Percentiles rank a stretch among this genome's conserved stretches.
phyloP scores from a whole-genome alignment of 345 rosid species.

The Triadica sebifera region DNA sequence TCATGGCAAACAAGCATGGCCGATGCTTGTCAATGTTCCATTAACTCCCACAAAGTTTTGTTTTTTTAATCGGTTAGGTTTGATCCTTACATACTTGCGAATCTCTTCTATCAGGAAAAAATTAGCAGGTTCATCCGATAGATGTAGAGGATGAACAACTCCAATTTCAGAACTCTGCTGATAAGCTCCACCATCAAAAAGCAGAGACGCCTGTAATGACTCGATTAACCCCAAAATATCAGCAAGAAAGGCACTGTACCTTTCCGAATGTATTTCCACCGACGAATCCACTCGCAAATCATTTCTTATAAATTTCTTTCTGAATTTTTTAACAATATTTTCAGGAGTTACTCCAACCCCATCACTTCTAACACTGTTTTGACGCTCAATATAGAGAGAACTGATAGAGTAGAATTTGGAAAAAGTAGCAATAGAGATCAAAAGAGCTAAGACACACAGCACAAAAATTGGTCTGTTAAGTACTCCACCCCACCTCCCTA shows the following conservation, averaged over 20 bases:
- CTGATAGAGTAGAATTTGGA: constrained; percentile 57
- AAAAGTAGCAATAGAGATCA: constrained; percentile 57
- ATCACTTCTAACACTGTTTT: constrained; percentile 27
- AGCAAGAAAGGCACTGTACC: constrained; percentile 50
- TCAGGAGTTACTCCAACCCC: constrained; percentile 37
- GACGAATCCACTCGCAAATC: constrained; percentile 34
- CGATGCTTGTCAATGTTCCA: constrained; percentile 79
- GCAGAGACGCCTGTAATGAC: constrained; percentile 36
- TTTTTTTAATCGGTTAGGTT: constrained; percentile 69
- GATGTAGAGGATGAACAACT: constrained; percentile 42
- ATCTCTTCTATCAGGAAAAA: constrained; percentile 75
- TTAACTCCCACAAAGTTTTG: constrained; percentile 94
- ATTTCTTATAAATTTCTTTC: constrained; percentile 48
- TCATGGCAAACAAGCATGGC: constrained; percentile 76
- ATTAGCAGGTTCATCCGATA: constrained; percentile 46
- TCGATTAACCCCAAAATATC: constrained; percentile 51
- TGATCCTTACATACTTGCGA: constrained; percentile 62
- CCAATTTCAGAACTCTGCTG: constrained; percentile 8
- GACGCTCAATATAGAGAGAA: constrained; percentile 39
- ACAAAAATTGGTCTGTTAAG: constrained; percentile 42
- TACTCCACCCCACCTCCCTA: constrained; percentile 37
- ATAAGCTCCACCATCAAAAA: constrained; percentile 22
- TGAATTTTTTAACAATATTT: constrained; percentile 44
- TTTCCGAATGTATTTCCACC: constrained; percentile 25
- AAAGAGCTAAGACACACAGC: constrained; percentile 48